These are phyloP conservation scores for Pichia cactophila DNA, from an alignment of 1,139 yeast species.

Conservation along the genomic window DNA sequence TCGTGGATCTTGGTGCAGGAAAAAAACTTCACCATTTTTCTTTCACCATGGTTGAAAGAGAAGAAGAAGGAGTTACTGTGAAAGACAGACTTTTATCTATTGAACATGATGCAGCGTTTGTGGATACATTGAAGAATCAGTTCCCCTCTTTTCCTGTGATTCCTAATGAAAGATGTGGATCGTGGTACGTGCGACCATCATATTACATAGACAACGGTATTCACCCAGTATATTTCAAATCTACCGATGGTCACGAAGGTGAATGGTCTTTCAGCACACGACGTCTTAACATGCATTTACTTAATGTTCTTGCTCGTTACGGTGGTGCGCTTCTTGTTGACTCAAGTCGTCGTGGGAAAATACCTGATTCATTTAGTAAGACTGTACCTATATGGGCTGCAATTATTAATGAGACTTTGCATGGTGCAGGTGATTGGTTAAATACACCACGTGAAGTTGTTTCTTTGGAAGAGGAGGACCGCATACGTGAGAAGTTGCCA, in stretches of 20 bases:
- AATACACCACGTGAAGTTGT: constrained; percentile 49
- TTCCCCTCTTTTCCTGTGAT: constrained; percentile 35
- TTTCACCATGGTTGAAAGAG: neutral
- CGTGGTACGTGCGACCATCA: constrained; percentile 64
- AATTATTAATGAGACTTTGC: constrained; percentile 46
- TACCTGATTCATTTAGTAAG: constrained; percentile 83
- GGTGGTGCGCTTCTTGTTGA: constrained; percentile 63
- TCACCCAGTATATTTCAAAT: constrained; percentile 58
- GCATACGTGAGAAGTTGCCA: constrained; percentile 45
- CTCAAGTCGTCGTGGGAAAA: constrained; percentile 72
- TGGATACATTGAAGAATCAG: constrained; percentile 14
- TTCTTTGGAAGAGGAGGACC: constrained; percentile 48
- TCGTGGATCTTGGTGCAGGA: neutral
- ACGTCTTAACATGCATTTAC: constrained; percentile 64
- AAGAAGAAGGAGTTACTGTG: neutral
- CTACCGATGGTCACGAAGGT: constrained; percentile 82
- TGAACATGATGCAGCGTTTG: constrained; percentile 46
- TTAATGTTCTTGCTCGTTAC: constrained; percentile 37
- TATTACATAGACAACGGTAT: constrained; percentile 31
- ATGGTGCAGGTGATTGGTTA: constrained; percentile 25
- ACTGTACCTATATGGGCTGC: constrained; percentile 92
- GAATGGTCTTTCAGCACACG: constrained; percentile 75
- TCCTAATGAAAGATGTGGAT: constrained; percentile 83
- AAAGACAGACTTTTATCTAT: constrained; percentile 70
- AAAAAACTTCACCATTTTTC: neutral